phyloP scores from a whole-genome alignment of 768 basidiomycete genomes.

The Tulasnella sp. region DNA sequence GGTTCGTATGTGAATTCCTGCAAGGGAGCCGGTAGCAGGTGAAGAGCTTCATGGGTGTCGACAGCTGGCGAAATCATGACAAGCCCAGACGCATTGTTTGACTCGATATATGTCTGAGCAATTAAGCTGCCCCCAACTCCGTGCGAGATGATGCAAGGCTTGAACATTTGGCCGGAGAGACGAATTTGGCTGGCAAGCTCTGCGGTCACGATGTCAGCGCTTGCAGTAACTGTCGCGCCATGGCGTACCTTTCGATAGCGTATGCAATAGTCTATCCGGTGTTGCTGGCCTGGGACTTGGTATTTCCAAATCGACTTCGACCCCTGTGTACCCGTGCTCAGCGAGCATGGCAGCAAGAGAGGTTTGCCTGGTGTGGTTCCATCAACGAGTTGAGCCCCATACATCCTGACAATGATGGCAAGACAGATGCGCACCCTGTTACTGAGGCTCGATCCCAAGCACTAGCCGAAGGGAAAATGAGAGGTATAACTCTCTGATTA shows the following conservation, averaged over 20 bases:
- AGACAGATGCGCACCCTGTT: not conserved
- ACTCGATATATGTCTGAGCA: conserved; percentile 14
- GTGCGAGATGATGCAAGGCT: conserved; percentile 11
- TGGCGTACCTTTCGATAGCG: not conserved
- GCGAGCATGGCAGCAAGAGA: conserved; percentile 1
- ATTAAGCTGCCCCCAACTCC: not conserved
- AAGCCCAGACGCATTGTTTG: conserved; percentile 13
- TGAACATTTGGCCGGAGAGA: conserved; percentile 10
- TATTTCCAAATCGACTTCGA: conserved; percentile 9
- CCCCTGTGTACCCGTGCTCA: not conserved
- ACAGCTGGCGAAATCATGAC: conserved; percentile 16
- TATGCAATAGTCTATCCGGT: not conserved
- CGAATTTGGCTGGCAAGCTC: conserved; percentile 15
- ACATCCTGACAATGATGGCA: not conserved
- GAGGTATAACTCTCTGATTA: conserved; percentile 7
- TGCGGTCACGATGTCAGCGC: not conserved
- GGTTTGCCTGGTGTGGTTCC: not conserved
- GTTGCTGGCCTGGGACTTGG: not conserved
- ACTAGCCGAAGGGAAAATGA: not conserved
- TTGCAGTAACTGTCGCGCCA: not conserved
- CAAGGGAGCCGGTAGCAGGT: not conserved
- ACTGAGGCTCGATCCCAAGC: not conserved
- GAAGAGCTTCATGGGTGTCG: not conserved
- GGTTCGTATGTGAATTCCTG: conserved; percentile 10
- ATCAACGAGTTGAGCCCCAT: not conserved